A percentile compares a stretch with the other conserved stretches of the same genome.
Conservation (phyloP, 2,329 filamentous ascomycete species). For the Fusarium sororula region DNA sequence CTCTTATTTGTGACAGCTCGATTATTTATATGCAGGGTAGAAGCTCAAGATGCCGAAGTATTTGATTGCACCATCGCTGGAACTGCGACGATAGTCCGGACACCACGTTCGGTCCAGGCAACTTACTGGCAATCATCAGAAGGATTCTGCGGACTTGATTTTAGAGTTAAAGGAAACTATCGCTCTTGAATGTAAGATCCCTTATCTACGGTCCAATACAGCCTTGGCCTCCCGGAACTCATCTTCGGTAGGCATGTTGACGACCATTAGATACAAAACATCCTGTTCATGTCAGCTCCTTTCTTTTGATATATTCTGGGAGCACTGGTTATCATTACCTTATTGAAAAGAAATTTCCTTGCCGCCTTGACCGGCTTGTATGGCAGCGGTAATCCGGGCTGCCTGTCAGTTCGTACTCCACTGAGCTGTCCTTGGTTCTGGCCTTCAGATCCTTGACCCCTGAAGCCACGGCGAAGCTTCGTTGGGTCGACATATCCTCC, state of each 20-base stretch:
- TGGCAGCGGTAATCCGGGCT: background rate
- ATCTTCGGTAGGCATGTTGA: background rate
- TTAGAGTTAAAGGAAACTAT: background rate
- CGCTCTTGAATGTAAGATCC: background rate
- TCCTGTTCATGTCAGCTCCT: background rate
- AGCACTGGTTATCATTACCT: background rate
- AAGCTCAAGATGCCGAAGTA: background rate
- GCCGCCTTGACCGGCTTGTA: background rate
- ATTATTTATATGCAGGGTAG: background rate
- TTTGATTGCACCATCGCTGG: background rate
- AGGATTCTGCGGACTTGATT: no score
- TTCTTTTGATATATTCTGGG: accelerated
- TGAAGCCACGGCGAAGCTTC: background rate
- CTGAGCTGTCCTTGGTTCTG: background rate
- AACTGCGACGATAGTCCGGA: no score
- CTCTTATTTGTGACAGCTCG: background rate
- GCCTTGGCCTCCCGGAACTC: slow-evolving; percentile 1
- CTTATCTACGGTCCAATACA: background rate
- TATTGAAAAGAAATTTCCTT: slow-evolving; percentile 7
- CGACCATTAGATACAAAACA: slow-evolving; percentile 10
- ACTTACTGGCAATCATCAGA: background rate
- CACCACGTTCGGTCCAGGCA: no score
- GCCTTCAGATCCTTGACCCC: background rate
- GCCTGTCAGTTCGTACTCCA: background rate
- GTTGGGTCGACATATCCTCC: slow-evolving; percentile 7